Evolutionary conservation across 371 early-diverging fungal genomes (phyloP), one percentile per base, ranked within the genome.

Genomic region (Zychaea mexicana): DNA sequence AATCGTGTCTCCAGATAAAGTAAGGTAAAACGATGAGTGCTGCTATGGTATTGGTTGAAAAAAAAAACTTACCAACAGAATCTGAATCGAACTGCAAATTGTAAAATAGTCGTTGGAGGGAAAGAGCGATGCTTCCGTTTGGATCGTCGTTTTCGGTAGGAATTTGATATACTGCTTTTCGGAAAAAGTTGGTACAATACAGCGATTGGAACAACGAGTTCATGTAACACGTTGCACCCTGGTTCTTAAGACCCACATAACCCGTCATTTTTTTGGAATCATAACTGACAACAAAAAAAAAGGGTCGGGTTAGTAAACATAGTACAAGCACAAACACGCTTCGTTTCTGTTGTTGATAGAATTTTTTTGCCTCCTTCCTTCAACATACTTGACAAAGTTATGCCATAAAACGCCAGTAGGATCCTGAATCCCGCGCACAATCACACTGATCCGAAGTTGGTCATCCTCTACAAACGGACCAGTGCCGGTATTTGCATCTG

Each of bases 181-280:
- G 90, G 79, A 99, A 99, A 73, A 89, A 88, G 66, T 92, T 95
- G 24, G 99, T 98, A 68, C 95, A 96, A 76, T 92, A 99, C 15
- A 99, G 86, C 3, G 98, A 95, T 78, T 99, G 99, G 32, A 99
- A 86, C 15, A 99, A 84, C 47, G 99, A 96, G 85, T 99, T 99
- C 94, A 99, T 95, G 76, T 99, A 99, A 83, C 99, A 99, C 0
- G 99, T 99, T 1, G 99, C 99, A 12, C 99, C 99, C 74, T 99
- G 97, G 77, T 99, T 99, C 60, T 90, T 90, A 62, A 99, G 78
- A 0, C 99, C 99, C 24, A 98, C 94, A 73, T 85, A 94, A 10
- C 98, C 98, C 12, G 98, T 97, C 72, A 88, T 86, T 57, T 88
- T 86, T 71, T 92, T 92, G 27, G 98, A 94, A 72, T 95, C 94